Evolutionary conservation across 2,329 filamentous ascomycete species (phyloP).

Genomic region (Aspergillus bombycis): DNA sequence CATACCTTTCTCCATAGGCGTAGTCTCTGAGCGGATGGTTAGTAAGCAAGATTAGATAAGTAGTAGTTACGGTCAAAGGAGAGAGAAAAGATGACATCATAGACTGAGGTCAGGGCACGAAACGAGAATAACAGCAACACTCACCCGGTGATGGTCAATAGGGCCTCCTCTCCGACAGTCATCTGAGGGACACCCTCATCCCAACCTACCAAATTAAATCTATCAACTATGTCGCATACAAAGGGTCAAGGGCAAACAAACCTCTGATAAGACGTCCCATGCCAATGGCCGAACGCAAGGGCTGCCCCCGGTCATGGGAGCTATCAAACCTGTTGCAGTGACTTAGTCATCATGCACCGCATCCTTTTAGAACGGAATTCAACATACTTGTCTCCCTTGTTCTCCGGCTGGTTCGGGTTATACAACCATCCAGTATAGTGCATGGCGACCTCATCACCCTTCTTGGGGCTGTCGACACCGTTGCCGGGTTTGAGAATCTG

Average conservation of each 20-base stretch:
- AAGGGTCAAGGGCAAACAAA: conserved; percentile 44
- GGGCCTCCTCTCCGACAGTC: conserved; percentile 88
- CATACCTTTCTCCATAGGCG: conserved; percentile 47
- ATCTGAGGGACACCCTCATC: conserved; percentile 84
- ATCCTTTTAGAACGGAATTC: neutral
- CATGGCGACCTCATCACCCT: conserved; percentile 77
- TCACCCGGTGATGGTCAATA: conserved; percentile 78
- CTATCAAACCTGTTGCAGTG: conserved; percentile 76
- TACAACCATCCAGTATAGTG: conserved; percentile 90
- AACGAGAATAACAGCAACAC: conserved; percentile 23
- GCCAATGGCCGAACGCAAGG: conserved; percentile 79
- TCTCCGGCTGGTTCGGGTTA: conserved; percentile 62
- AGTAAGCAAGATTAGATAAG: neutral
- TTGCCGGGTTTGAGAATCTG: conserved; percentile 64
- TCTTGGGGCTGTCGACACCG: conserved; percentile 60
- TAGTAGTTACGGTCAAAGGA: too few relatives aligned
- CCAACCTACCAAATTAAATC: conserved; percentile 58
- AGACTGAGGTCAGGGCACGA: neutral
- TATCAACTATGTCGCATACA: neutral
- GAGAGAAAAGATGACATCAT: neutral
- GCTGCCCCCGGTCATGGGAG: conserved; percentile 67
- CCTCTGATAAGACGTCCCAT: conserved; percentile 84
- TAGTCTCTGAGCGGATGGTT: conserved; percentile 34
- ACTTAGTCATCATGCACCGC: neutral
- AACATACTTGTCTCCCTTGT: conserved; percentile 72